A percentile compares a stretch with the other conserved stretches of the same genome.
These are phyloP conservation scores for Euphorbia peplus DNA, from an alignment of 345 rosid species.

Conservation along the genomic window DNA sequence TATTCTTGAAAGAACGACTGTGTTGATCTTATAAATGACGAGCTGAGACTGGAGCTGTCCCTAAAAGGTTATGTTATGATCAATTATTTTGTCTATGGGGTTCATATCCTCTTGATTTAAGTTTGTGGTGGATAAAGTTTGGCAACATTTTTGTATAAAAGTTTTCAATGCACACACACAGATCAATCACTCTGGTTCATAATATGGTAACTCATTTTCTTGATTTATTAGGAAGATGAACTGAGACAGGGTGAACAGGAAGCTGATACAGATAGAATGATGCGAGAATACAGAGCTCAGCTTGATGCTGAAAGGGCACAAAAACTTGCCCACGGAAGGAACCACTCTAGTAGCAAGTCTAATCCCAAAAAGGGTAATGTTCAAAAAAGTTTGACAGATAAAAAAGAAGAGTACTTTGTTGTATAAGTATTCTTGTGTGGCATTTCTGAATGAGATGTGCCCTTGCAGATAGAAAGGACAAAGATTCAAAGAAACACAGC, in stretches of 20 bases:
- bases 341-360: constrained; percentile 64
- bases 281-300: constrained; percentile 97
- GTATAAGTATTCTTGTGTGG: not conserved
- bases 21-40: not conserved
- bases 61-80: not conserved
- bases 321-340: constrained; percentile 91
- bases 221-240: constrained; percentile 75
- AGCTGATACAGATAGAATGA: constrained; percentile 90
- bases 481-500: constrained; percentile 69
- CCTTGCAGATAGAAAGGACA: constrained; percentile 75
- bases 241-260: constrained; percentile 79
- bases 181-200: not conserved
- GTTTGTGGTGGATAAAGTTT: not conserved
- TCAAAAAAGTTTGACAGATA: constrained; percentile 14
- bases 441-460: constrained; percentile 20
- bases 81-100: not conserved
- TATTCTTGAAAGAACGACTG: not conserved
- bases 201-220: not conserved
- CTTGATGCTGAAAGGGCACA: constrained; percentile 92
- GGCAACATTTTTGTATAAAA: not conserved
- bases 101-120: not conserved
- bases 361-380: constrained; percentile 47
- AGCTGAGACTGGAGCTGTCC: not conserved
- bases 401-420: constrained; percentile 15
- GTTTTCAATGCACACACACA: no score